Evolutionary conservation across 208 protist genomes (phyloP).

Genomic region (Crithidia sp.): DNA sequence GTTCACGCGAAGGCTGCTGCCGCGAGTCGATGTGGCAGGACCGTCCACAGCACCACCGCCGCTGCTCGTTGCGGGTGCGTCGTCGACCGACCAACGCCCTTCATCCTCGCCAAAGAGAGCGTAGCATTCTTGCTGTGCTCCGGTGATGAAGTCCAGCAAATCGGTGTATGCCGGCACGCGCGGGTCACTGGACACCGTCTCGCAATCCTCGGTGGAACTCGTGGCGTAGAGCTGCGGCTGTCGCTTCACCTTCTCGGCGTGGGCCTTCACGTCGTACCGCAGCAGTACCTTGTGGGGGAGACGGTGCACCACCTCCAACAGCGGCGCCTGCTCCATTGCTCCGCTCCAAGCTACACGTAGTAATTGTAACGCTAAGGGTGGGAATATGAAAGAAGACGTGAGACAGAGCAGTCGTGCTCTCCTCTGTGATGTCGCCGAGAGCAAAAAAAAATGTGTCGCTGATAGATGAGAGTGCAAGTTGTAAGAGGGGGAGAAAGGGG

Average conservation of each 20-base stretch:
- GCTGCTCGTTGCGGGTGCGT: neutral
- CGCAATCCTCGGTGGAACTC: constrained; percentile 15
- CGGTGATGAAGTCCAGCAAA: constrained; percentile 52
- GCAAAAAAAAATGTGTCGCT: too few species aligned
- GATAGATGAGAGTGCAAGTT: too few species aligned
- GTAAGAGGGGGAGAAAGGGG: too few species aligned
- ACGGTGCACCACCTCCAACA: constrained; percentile 22
- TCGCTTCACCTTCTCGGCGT: constrained; percentile 24
- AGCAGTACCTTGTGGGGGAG: constrained; percentile 16
- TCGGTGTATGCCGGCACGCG: constrained; percentile 43
- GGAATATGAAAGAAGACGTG: neutral
- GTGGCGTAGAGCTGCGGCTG: constrained; percentile 32
- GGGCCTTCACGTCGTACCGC: constrained; percentile 22
- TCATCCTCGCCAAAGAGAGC: constrained; percentile 60
- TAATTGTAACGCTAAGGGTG: neutral
- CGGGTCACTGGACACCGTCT: constrained; percentile 9
- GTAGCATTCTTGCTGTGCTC: constrained; percentile 63
- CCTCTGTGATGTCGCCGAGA: too few species aligned
- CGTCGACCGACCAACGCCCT: constrained; percentile 23
- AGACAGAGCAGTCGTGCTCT: too few species aligned
- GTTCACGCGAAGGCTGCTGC: constrained; percentile 27
- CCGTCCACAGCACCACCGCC: constrained; percentile 5
- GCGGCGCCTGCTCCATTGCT: constrained; percentile 26
- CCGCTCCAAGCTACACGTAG: neutral
- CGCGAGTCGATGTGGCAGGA: neutral